Conservation (phyloP, 176 grass and related monocot species). For the Ampelocalamus luodianensis region DNA sequence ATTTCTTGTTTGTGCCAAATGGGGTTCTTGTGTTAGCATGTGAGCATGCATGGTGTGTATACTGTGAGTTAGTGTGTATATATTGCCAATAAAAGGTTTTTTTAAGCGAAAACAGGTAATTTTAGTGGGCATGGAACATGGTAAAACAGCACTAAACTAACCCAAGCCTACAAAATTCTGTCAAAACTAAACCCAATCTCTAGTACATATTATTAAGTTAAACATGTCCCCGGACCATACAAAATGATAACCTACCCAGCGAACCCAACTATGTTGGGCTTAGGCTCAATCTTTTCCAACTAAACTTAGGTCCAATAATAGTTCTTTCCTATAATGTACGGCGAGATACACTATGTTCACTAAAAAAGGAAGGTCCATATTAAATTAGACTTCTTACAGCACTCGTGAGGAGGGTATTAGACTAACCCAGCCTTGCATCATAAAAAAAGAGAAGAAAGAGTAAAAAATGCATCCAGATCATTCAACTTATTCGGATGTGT, state of each 20-base stretch:
- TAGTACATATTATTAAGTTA: neutral
- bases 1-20: neutral
- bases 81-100: neutral
- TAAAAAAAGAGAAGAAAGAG: too few relatives aligned
- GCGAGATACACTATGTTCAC: neutral
- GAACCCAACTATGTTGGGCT: neutral
- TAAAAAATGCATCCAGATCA: too few relatives aligned
- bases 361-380: neutral
- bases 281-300: too few relatives aligned
- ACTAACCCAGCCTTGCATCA: neutral
- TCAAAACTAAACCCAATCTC: neutral
- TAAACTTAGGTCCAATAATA: neutral
- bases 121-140: neutral
- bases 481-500: too few relatives aligned
- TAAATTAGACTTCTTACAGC: neutral
- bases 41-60: neutral
- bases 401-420: neutral
- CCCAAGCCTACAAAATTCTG: neutral
- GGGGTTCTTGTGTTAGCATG: too few relatives aligned
- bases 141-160: neutral
- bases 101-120: too few relatives aligned
- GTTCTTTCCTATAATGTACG: neutral
- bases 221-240: neutral
- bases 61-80: neutral
- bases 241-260: neutral